phyloP scores from a whole-genome alignment of 1,284 basidiomycete genomes.

The Xerocomus subilludens region DNA sequence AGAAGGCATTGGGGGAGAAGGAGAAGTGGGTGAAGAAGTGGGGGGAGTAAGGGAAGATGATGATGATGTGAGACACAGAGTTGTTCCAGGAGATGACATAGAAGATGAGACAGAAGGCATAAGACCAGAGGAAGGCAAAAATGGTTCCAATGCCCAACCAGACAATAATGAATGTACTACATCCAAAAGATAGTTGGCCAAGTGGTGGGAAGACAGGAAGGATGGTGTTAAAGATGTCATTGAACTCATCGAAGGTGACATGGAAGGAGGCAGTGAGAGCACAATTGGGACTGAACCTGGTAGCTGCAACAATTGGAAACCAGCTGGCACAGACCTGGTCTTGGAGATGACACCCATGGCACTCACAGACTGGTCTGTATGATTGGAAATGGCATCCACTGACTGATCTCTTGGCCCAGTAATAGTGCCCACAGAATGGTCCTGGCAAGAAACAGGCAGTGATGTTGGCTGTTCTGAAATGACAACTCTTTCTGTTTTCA shows the following conservation, averaged over 20 bases:
- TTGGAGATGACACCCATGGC: conserved; percentile 47
- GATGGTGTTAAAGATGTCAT: conserved; percentile 68
- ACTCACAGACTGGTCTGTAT: conserved; percentile 59
- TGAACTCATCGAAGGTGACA: conserved; percentile 63
- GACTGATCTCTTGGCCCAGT: conserved; percentile 40
- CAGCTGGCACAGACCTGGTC: conserved; percentile 44
- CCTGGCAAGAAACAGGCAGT: conserved; percentile 54
- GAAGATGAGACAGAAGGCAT: conserved; percentile 53
- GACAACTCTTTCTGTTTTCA: conserved; percentile 40
- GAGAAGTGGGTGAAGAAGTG: conserved; percentile 53
- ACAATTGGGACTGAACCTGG: conserved; percentile 39
- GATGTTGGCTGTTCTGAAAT: conserved; percentile 32
- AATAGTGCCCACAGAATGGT: conserved; percentile 58
- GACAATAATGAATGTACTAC: conserved; percentile 45
- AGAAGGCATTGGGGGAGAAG: conserved; percentile 53
- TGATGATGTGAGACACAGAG: conserved; percentile 50
- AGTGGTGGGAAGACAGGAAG: conserved; percentile 79
- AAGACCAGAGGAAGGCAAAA: conserved; percentile 52
- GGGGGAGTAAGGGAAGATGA: conserved; percentile 52
- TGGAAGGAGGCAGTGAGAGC: conserved; percentile 58
- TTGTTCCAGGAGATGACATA: conserved; percentile 48
- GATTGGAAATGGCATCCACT: conserved; percentile 52
- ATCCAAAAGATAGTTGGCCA: conserved; percentile 68
- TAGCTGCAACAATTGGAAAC: conserved; percentile 42
- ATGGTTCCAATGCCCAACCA: conserved; percentile 50